phyloP scores from a whole-genome alignment of 805 yeast species.

The Ogataea paraovalis region DNA sequence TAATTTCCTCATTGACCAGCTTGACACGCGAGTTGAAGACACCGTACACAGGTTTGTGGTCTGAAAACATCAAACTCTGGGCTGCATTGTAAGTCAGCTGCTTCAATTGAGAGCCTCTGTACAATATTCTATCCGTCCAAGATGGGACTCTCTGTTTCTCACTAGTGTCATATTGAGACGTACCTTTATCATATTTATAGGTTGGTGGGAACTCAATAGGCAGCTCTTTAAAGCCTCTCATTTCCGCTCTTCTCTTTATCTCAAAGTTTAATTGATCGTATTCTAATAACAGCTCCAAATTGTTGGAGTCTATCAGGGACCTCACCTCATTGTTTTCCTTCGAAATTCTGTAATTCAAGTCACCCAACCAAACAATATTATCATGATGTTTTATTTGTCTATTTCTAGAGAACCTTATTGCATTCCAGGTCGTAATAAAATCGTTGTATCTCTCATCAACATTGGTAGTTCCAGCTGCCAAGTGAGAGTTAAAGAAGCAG shows the following conservation, averaged over 20 bases:
- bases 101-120: conserved; percentile 50
- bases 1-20: conserved; percentile 62
- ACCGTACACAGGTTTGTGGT: conserved; percentile 91
- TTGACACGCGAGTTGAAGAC: conserved; percentile 64
- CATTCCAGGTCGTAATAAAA: conserved; percentile 68
- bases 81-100: conserved; percentile 70
- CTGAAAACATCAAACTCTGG: conserved; percentile 61
- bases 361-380: conserved; percentile 90
- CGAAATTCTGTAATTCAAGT: conserved; percentile 78
- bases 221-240: conserved; percentile 72
- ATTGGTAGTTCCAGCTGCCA: conserved; percentile 88
- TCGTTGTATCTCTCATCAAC: conserved; percentile 83
- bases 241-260: conserved; percentile 66
- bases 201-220: conserved; percentile 82
- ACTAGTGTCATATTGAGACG: conserved; percentile 75
- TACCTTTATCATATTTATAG: conserved; percentile 85
- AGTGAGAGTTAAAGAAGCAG: conserved; percentile 84
- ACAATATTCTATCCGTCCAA: conserved; percentile 91
- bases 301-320: conserved; percentile 41
- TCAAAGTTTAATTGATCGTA: conserved; percentile 78
- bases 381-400: conserved; percentile 78
- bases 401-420: conserved; percentile 76
- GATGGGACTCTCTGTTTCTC: conserved; percentile 93
- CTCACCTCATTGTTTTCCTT: conserved; percentile 74
- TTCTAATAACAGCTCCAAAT: conserved; percentile 49